Percentiles rank a stretch among this genome's conserved stretches.
Evolutionary conservation across 176 grass and related monocot genomes (phyloP).

Genomic region (Alopecurus myosuroides): DNA sequence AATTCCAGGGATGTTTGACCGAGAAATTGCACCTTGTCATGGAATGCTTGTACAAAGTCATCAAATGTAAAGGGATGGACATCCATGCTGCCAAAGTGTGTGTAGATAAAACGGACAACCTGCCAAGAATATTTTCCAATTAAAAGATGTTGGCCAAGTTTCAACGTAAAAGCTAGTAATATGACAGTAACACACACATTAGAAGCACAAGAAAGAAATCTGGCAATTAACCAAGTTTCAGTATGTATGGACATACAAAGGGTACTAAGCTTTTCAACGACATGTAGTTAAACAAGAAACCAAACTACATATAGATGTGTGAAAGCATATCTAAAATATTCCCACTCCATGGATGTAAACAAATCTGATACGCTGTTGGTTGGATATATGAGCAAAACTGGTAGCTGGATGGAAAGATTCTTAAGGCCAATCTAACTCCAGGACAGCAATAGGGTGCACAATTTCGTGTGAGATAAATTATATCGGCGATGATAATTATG

Average conservation of each 20-base stretch:
- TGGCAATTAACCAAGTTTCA: neutral
- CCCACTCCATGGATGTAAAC: neutral
- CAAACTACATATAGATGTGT: neutral
- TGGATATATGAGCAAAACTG: neutral
- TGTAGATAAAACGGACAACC: conserved; percentile 73
- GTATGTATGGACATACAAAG: neutral
- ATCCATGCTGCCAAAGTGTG: conserved; percentile 60
- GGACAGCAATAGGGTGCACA: neutral
- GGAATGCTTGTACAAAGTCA: conserved; percentile 90
- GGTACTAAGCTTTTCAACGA: neutral
- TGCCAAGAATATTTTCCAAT: conserved; percentile 38
- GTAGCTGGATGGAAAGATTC: neutral
- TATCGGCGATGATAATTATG: neutral
- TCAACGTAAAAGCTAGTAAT: neutral
- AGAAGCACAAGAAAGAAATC: neutral
- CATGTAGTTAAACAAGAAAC: neutral
- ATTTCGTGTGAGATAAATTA: neutral
- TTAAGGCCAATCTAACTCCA: neutral
- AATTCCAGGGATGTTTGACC: neutral
- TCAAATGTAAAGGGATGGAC: conserved; percentile 74
- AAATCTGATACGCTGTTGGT: neutral
- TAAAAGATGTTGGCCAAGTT: conserved; percentile 17
- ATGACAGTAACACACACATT: neutral
- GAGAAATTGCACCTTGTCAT: conserved; percentile 74
- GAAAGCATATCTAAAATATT: neutral